These are phyloP conservation scores for Aspergillus pseudotamarii DNA, from an alignment of 2,329 filamentous ascomycete genomes.

Conservation along the genomic window DNA sequence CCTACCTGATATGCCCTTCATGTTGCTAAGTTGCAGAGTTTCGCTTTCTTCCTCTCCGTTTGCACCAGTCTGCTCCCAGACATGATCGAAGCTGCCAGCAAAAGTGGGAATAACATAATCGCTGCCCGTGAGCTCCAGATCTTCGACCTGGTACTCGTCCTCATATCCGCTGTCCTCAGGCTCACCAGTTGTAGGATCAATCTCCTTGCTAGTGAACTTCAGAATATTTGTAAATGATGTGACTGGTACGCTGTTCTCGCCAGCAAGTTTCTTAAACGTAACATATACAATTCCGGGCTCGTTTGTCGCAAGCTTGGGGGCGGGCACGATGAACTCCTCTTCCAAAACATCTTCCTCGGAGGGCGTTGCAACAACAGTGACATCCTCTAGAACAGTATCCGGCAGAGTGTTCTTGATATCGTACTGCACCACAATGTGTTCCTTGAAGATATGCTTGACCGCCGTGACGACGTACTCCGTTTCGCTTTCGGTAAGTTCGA, in stretches of 20 bases:
- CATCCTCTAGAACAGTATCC: slow-evolving; percentile 86
- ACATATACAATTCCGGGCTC: slow-evolving; percentile 94
- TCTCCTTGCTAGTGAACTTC: slow-evolving; percentile 97
- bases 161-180: slow-evolving; percentile 92
- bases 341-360: slow-evolving; percentile 73
- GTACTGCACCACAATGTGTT: slow-evolving; percentile 93
- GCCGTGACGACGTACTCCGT: slow-evolving; percentile 95
- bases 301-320: slow-evolving; percentile 77
- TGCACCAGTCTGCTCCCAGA: slow-evolving; percentile 93
- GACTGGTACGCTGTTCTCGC: slow-evolving; percentile 74
- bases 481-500: slow-evolving; percentile 94
- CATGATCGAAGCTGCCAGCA: slow-evolving; percentile 89
- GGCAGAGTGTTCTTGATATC: slow-evolving; percentile 97
- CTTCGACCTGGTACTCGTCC: slow-evolving; percentile 95
- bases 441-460: slow-evolving; percentile 97
- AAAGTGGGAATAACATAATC: slow-evolving; percentile 95
- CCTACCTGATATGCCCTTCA: slow-evolving; percentile 91
- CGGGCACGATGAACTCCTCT: slow-evolving; percentile 92
- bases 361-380: slow-evolving; percentile 79
- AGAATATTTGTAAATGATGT: slow-evolving; percentile 88
- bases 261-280: slow-evolving; percentile 81
- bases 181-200: slow-evolving; percentile 90
- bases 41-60: slow-evolving; percentile 87
- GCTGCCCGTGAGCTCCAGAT: slow-evolving; percentile 85
- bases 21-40: slow-evolving; percentile 81